Percentiles rank a stretch among this genome's conserved stretches.
These are phyloP conservation scores for Erucastrum elatum DNA, from an alignment of 345 rosid species.

Conservation along the genomic window DNA sequence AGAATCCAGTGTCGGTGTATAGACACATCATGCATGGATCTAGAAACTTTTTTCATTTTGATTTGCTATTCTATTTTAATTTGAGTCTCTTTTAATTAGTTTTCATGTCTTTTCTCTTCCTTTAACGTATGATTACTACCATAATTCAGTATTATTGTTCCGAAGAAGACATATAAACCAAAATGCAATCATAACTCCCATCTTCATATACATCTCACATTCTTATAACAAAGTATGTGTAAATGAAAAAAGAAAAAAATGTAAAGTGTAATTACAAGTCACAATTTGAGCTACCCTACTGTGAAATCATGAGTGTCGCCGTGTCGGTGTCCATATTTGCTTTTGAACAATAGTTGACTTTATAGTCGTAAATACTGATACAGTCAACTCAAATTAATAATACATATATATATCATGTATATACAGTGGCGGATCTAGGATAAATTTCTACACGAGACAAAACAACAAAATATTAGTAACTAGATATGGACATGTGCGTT, in stretches of 20 bases:
- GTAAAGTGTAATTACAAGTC: constrained; percentile 24
- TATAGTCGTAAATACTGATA: constrained; percentile 17
- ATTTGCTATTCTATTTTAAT: not conserved
- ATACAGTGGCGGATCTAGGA: too few species aligned
- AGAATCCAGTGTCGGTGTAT: constrained; percentile 6
- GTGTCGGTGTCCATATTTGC: constrained; percentile 29
- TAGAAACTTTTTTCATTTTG: constrained; percentile 19
- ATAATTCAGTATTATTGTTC: constrained; percentile 55
- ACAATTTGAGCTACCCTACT: constrained; percentile 29
- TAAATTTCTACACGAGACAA: too few species aligned
- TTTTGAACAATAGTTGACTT: constrained; percentile 34
- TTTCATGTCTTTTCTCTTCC: constrained; percentile 38
- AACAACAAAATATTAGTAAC: too few species aligned
- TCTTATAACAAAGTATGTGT: not conserved
- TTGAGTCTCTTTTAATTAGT: constrained; percentile 36
- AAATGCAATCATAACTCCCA: constrained; percentile 53
- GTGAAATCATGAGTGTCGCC: constrained; percentile 15
- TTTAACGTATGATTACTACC: constrained; percentile 49
- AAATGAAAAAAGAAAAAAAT: not conserved
- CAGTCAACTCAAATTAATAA: constrained; percentile 16
- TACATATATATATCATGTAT: not conserved
- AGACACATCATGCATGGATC: constrained; percentile 24
- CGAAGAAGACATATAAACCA: constrained; percentile 77
- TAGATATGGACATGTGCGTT: too few species aligned
- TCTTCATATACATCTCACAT: constrained; percentile 32